Conservation (phyloP, 2,329 filamentous ascomycete genomes). For the Alternaria sp. region DNA sequence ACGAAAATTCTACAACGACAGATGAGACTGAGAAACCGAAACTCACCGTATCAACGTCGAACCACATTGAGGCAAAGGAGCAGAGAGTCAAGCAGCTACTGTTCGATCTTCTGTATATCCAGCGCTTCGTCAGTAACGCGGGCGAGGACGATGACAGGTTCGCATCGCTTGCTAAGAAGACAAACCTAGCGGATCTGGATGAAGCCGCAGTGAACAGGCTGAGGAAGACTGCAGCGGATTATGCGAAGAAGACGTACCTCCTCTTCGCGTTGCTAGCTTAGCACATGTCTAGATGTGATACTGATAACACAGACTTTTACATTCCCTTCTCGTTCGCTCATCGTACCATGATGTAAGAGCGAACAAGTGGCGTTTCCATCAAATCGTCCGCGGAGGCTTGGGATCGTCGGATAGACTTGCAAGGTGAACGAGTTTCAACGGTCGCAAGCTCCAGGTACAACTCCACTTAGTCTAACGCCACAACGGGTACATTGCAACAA, state of each 20-base stretch:
- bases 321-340: not conserved
- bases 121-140: conserved; percentile 35
- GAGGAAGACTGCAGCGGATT: conserved; percentile 72
- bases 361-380: not conserved
- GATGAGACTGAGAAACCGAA: conserved; percentile 14
- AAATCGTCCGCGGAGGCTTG: not conserved
- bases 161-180: conserved; percentile 35
- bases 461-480: conserved; percentile 2
- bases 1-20: conserved; percentile 2
- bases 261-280: conserved; percentile 77
- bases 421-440: not conserved
- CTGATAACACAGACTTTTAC: not conserved
- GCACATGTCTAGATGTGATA: not conserved
- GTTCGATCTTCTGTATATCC: conserved; percentile 58
- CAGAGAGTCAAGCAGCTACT: conserved; percentile 51
- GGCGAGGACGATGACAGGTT: conserved; percentile 13
- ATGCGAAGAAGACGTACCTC: conserved; percentile 83
- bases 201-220: conserved; percentile 63
- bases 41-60: conserved; percentile 18
- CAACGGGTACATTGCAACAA: not conserved
- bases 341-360: not conserved
- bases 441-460: not conserved
- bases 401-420: not conserved
- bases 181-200: conserved; percentile 58
- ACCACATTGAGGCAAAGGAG: conserved; percentile 23